Evolutionary conservation across 805 yeast genomes (phyloP), one percentile per base, ranked within the genome.

Genomic region (Candida wancherniae): DNA sequence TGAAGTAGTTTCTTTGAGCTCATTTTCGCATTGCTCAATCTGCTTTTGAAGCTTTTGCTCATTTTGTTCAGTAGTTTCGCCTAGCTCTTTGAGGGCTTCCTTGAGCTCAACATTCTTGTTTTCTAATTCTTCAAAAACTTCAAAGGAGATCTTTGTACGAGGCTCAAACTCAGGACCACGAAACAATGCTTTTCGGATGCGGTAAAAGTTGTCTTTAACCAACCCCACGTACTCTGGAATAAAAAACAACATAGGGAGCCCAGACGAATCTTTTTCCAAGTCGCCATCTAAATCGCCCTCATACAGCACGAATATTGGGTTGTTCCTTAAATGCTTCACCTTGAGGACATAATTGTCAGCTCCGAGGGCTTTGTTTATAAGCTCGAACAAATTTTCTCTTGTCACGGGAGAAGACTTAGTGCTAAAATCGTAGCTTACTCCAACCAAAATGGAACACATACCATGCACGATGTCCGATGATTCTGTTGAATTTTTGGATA

Each of bases 211-310:
- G 2, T 82, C 92, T 39, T 77, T 77, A 24, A 92, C 60, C 30
- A 87, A 59, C 3, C 61, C 62, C 3, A 84, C 77, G 51, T 85
- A 85, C 3, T 67, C 57, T 0, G 71, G 51, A 36, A 79, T 80
- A 49, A 92, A 81, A 47, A 72, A 86, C 1, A 90, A 82, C 36
- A 77, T 75, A 0, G 97, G 98, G 24, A 90, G 68, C 1, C 98
- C 98, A 1, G 94, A 77, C 2, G 77, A 80, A 51, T 86, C 95
- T 40, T 73, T 70, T 3, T 67, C 70, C 16, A 37, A 31, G 6
- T 34, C 43, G 3, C 38, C 13, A 9, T 34, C 39, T 8, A 39
- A 24, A 15, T 39, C 38, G 9, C 33, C 39, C n/a, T 71, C 75
- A 40, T 73, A 81, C 33, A 73, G 70, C 7, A 71, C 66, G 46